Evolutionary conservation across 2,329 filamentous ascomycete species (phyloP).

Genomic region (Botrytis elliptica): DNA sequence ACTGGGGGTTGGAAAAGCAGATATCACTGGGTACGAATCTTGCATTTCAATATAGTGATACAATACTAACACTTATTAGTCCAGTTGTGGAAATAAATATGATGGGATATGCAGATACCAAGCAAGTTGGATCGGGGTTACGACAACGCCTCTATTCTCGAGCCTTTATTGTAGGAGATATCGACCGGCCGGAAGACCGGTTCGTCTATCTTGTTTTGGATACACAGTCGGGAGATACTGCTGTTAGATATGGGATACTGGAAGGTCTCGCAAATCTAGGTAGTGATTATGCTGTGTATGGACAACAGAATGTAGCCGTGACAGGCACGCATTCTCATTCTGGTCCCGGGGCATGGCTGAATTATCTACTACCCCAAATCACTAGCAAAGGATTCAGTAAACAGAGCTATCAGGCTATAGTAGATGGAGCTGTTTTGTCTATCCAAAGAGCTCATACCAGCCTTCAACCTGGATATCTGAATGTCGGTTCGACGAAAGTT

Average conservation of each 20-base stretch:
- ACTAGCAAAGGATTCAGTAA: conserved; percentile 82
- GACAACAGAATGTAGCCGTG: conserved; percentile 78
- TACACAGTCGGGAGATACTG: conserved; percentile 84
- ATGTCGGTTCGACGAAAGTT: conserved; percentile 67
- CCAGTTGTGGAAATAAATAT: conserved; percentile 88
- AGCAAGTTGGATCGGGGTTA: conserved; percentile 78
- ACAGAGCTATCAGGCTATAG: conserved; percentile 85
- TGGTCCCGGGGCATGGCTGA: conserved; percentile 88
- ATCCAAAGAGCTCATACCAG: conserved; percentile 77
- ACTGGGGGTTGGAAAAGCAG: conserved; percentile 67
- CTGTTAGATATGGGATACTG: conserved; percentile 82
- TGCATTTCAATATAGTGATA: not conserved
- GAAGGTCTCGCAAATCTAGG: conserved; percentile 70
- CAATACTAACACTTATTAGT: conserved; percentile 42
- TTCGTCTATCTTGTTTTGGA: conserved; percentile 89
- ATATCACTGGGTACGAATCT: conserved; percentile 62
- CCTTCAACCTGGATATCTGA: conserved; percentile 64
- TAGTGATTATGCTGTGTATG: conserved; percentile 70
- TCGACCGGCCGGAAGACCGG: conserved; percentile 63
- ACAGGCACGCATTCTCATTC: conserved; percentile 93
- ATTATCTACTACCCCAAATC: conserved; percentile 90
- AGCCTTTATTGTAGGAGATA: conserved; percentile 80
- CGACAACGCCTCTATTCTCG: conserved; percentile 86
- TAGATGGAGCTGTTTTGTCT: conserved; percentile 79
- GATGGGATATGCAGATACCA: conserved; percentile 87